Evolutionary conservation across 139 green algal species (phyloP).

Genomic region (Tetraselmis chui): DNA sequence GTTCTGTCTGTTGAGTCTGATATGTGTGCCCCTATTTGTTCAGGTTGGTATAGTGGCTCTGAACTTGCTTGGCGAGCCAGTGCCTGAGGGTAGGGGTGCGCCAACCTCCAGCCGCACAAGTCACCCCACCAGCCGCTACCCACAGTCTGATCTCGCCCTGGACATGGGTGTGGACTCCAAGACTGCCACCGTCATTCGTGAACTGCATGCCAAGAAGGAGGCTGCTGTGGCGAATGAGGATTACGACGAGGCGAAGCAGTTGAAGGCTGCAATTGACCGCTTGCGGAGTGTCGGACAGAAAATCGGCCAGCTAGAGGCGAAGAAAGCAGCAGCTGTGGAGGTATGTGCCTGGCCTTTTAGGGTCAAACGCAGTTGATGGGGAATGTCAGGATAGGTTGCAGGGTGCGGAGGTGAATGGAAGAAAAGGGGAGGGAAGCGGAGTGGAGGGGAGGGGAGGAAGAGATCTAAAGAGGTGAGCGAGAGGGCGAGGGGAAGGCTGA

Average conservation of each 20-base stretch:
- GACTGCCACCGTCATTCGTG: constrained; percentile 48
- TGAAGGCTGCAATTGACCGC: constrained; percentile 37
- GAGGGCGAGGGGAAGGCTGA: constrained; percentile 22
- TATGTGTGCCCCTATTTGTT: not conserved
- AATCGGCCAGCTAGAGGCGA: constrained; percentile 27
- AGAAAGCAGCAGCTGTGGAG: constrained; percentile 24
- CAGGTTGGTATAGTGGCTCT: constrained; percentile 83
- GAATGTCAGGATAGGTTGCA: no score
- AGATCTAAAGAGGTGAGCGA: constrained; percentile 37
- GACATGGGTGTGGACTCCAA: constrained; percentile 61
- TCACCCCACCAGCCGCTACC: not conserved
- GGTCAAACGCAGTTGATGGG: no score
- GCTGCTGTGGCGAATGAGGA: constrained; percentile 76
- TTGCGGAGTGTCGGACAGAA: constrained; percentile 12
- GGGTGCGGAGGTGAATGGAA: no score
- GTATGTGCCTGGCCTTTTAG: no score
- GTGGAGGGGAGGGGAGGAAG: no score
- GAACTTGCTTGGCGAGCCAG: constrained; percentile 67
- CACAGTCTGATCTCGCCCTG: constrained; percentile 48
- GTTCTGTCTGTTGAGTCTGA: not conserved
- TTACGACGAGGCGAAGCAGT: constrained; percentile 90
- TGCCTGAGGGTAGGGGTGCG: constrained; percentile 7
- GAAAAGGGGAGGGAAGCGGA: no score
- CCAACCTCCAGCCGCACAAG: not conserved
- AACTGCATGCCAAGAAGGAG: constrained; percentile 63